Evolutionary conservation across 1,284 basidiomycete species (phyloP), one percentile per base, ranked within the genome.

Genomic region (Cerrena zonata): DNA sequence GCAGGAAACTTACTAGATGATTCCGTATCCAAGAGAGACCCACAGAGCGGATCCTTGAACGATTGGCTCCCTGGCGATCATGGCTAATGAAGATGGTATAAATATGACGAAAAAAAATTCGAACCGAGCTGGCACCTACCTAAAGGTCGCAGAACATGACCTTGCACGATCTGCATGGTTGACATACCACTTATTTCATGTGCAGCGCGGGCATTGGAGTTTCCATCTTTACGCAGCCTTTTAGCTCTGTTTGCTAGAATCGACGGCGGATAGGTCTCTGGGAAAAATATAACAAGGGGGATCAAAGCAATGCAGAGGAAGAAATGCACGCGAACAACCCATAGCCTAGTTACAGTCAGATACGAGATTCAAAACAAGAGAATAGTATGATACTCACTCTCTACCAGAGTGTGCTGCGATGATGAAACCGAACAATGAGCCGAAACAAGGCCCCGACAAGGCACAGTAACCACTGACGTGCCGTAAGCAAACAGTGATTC

Each of bases 1-100:
- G n/a, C 21, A 7, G 22, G 15, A 23, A n/a, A 53, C 63, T 44
- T 45, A 65, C 62, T 66, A 65, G 11, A 65, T 50, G 13, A 65
- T 66, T 15, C 62, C 60, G 39, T 66, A 65, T 4, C 59, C 55
- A 3, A 66, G 45, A 1, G 61, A 56, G 1, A 60, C 56, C 63
- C 61, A 65, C 15, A 62, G 24, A 0, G 63, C 58, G 5, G 61
- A 60, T 2, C 61, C 65, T 30, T 61, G 58, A 5, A 58, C 49
- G 44, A 65, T 63, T 7, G 63, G 62, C 42, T 64, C 62, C 26
- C 53, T 51, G 15, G 59, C n/a, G 18, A 65, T 51, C 62, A 63
- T 63, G 23, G 51, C 65, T 65, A 44, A 21, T 15, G 15, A 34
- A 3, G 5, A 18, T 15, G 11, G 25, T 25, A 22, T 47, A 40